Evolutionary conservation across 306 rosid genomes (phyloP), one percentile per base, ranked within the genome.

Genomic region (Sphenostylis stenocarpa): DNA sequence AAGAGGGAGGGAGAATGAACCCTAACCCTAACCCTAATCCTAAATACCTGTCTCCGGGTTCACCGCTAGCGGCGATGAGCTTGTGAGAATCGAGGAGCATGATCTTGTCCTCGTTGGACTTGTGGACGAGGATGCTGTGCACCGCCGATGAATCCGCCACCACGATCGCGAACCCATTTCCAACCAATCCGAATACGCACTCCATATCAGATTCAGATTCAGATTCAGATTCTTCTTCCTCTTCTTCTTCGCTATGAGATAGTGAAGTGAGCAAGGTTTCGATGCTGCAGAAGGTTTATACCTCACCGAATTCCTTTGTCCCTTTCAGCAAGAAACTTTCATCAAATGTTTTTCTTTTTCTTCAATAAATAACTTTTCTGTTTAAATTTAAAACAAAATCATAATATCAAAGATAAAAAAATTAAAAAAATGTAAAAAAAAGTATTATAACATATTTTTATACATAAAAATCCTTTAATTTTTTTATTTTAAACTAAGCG

Each of bases 81-180:
- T 95, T 95, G 91, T 95, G 97, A 4, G 99, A 89, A 58, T 95
- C 99, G 67, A 95, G 99, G 41, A 88, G 75, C 99, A 95, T 95
- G 92, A 95, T 95, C 89, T 95, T 95, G 90, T 95, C 99, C 81
- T 95, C 99, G 85, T 92, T 91, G 45, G 96, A 87, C 76, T 92
- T 95, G 84, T 95, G 99, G 1, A 95, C 99, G 44, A 95, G 82
- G 79, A 95, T 95, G 87, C 97, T 90, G 77, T 95, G 89, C 43
- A 92, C 97, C 23, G 99, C 97, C 48, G 99, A 92, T 1, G 99
- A 84, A 57, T 95, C 99, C 4, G 97, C 97, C 49, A 52, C 99
- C 64, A 95, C 97, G 2, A 95, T 81, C 16, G 95, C 83, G 83
- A 89, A 95, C 0, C 92, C 99, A 45, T 88, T 71, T 0, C 99